Percentiles rank a stretch among this genome's conserved stretches.
phyloP scores from a whole-genome alignment of 2,329 filamentous ascomycete genomes.

The Bipolaris zeicola region DNA sequence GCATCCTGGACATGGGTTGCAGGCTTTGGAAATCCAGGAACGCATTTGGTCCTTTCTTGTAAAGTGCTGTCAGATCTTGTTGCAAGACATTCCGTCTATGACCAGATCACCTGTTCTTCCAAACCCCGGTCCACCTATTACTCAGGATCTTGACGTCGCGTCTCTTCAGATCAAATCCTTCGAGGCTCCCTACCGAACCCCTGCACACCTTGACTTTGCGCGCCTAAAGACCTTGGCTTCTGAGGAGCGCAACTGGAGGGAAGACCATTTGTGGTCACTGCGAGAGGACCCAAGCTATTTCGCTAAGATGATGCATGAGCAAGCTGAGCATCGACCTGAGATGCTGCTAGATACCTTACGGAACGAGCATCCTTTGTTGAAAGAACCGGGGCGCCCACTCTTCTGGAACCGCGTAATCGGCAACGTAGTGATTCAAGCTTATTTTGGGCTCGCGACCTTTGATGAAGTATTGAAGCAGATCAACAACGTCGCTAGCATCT shows the following conservation, averaged over 20 bases:
- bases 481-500: constrained; percentile 10
- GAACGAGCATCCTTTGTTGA: not conserved
- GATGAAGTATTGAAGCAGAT: constrained; percentile 19
- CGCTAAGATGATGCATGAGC: constrained; percentile 51
- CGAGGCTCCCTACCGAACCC: constrained; percentile 61
- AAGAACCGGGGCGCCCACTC: constrained; percentile 1
- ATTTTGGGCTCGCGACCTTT: constrained; percentile 22
- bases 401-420: constrained; percentile 27
- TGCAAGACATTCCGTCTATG: constrained; percentile 53
- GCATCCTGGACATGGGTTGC: constrained; percentile 55
- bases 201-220: constrained; percentile 54
- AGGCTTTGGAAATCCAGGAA: constrained; percentile 59
- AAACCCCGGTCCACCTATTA: constrained; percentile 10
- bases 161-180: constrained; percentile 40
- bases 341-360: constrained; percentile 11
- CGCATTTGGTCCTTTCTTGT: constrained; percentile 57
- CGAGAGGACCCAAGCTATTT: constrained; percentile 67
- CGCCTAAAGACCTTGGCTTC: constrained; percentile 44
- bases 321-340: constrained; percentile 53
- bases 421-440: not conserved
- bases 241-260: constrained; percentile 5
- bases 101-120: constrained; percentile 1
- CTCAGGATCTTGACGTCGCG: constrained; percentile 6
- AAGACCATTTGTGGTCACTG: constrained; percentile 48
- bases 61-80: constrained; percentile 51